Conservation (phyloP, 148 eudicot species). For the Chenopodium album region DNA sequence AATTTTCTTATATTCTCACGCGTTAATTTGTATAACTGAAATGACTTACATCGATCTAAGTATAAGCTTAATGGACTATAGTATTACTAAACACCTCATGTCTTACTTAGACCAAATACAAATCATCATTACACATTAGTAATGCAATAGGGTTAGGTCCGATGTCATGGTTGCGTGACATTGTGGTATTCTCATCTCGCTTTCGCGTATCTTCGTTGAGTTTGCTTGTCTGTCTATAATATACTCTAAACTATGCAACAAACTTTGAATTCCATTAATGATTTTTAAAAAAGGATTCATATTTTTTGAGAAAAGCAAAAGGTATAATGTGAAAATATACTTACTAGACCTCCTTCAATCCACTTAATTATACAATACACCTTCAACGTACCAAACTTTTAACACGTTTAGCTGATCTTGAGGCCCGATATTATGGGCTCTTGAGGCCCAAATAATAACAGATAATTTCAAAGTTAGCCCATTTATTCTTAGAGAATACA, state of each 20-base stretch:
- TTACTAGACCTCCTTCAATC: no score
- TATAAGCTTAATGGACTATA: no score
- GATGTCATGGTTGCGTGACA: slow-evolving; percentile 33
- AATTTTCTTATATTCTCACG: no score
- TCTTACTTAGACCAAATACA: no score
- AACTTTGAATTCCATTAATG: background rate
- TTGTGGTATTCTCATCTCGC: slow-evolving; percentile 20
- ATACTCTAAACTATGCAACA: background rate
- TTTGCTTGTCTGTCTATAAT: background rate
- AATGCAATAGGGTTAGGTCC: slow-evolving; percentile 23
- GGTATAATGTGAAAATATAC: no score
- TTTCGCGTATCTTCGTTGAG: background rate
- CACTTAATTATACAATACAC: no score
- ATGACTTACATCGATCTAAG: no score
- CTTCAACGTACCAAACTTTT: background rate
- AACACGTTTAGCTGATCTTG: background rate
- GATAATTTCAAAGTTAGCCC: background rate
- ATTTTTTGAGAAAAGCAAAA: no score
- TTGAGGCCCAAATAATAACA: no score
- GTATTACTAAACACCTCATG: no score
- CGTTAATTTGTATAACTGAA: no score
- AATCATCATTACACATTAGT: background rate
- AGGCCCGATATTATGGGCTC: background rate
- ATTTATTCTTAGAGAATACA: background rate
- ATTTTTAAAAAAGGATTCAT: no score